phyloP scores from a whole-genome alignment of 2,329 filamentous ascomycete genomes.

The Beauveria asiatica region DNA sequence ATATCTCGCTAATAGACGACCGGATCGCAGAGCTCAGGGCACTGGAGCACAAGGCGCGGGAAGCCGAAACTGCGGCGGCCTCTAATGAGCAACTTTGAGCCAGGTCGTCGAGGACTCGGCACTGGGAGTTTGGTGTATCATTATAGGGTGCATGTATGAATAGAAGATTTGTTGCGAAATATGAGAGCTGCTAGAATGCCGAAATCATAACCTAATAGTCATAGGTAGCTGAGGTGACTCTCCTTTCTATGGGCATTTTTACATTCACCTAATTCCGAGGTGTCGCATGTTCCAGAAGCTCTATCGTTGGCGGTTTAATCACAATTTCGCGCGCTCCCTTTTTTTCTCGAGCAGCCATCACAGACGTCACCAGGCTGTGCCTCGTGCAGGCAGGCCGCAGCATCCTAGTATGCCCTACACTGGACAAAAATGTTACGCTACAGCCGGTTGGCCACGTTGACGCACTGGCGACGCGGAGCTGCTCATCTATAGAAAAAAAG shows the following conservation, averaged over 20 bases:
- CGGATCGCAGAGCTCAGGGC: conserved; percentile 44
- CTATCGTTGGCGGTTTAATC: background rate
- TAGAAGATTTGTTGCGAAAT: background rate
- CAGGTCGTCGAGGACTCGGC: background rate
- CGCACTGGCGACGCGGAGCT: background rate
- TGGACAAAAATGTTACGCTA: background rate
- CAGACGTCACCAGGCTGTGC: conserved; percentile 3
- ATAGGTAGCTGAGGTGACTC: background rate
- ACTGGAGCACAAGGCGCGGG: conserved; percentile 5
- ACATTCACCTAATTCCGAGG: background rate
- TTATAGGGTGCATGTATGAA: background rate
- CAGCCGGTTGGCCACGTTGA: background rate
- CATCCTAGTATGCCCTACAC: background rate
- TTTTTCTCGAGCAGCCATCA: background rate
- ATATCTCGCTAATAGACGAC: conserved; percentile 72
- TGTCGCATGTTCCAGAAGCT: background rate
- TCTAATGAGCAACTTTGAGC: background rate
- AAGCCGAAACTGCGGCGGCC: background rate
- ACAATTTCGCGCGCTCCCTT: background rate
- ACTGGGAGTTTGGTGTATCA: background rate
- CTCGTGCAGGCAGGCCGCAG: background rate
- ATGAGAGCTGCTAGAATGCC: background rate
- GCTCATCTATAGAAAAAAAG: background rate
- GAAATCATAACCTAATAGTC: background rate
- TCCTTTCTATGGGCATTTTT: background rate